phyloP scores from a whole-genome alignment of 495 filamentous ascomycete genomes.

The Rhizodiscina lignyota region DNA sequence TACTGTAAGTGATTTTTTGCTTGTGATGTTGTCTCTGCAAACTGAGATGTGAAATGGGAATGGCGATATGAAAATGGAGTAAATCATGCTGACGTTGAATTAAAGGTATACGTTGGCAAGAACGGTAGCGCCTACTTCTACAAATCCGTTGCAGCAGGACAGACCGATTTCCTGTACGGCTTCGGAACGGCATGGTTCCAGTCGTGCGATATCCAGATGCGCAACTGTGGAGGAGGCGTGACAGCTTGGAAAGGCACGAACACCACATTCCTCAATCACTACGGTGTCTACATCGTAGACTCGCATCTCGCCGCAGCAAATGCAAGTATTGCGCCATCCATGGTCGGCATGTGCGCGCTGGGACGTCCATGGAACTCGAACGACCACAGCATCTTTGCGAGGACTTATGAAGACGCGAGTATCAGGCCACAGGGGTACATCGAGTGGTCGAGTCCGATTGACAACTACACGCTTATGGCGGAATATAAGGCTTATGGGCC shows the following conservation, averaged over 20 bases:
- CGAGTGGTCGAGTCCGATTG: constrained; percentile 29
- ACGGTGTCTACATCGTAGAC: constrained; percentile 41
- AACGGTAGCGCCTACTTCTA: constrained; percentile 43
- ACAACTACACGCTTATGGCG: constrained; percentile 34
- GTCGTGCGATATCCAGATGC: constrained; percentile 26
- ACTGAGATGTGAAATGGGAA: constrained; percentile 12
- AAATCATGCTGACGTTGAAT: too few species aligned
- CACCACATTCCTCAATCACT: constrained; percentile 44
- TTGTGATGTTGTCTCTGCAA: constrained; percentile 7
- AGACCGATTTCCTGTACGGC: constrained; percentile 32
- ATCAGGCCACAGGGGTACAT: constrained; percentile 37
- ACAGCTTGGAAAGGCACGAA: constrained; percentile 54
- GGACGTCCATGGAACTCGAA: constrained; percentile 41
- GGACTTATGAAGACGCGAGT: constrained; percentile 32
- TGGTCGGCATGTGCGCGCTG: constrained; percentile 34
- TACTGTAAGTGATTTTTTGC: too few species aligned
- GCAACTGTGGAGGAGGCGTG: constrained; percentile 42
- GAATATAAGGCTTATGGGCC: constrained; percentile 37
- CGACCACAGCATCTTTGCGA: constrained; percentile 32
- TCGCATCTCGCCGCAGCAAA: constrained; percentile 34
- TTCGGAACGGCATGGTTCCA: constrained; percentile 16
- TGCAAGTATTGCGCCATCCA: constrained; percentile 27
- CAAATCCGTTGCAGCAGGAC: constrained; percentile 34
- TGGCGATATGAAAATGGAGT: too few species aligned
- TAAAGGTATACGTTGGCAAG: constrained; percentile 47